Conservation (phyloP, 2,329 filamentous ascomycete genomes). For the Elsinoe arachidis region DNA sequence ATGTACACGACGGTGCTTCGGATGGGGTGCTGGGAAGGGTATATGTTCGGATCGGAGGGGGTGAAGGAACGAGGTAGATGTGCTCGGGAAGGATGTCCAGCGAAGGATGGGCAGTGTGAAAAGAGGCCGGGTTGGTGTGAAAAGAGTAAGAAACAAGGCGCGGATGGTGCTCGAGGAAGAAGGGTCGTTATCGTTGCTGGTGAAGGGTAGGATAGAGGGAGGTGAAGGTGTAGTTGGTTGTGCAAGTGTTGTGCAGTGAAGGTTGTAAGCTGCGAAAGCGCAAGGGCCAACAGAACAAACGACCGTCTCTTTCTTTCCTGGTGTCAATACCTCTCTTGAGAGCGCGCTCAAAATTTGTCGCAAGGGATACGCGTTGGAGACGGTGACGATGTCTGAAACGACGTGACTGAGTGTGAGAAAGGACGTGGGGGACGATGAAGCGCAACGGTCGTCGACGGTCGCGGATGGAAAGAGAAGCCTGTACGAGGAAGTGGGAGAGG, state of each 20-base stretch:
- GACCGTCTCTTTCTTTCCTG: background rate
- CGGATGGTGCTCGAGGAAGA: background rate
- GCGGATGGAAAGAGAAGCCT: background rate
- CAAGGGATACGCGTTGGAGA: conserved; percentile 5
- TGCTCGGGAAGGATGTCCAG: conserved; percentile 5
- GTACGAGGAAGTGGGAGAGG: background rate
- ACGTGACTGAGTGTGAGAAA: conserved; percentile 12
- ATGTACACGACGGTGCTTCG: conserved; percentile 15
- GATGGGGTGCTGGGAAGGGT: conserved; percentile 13
- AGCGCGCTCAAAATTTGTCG: conserved; percentile 2
- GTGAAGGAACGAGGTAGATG: background rate
- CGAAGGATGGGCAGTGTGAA: conserved; percentile 8
- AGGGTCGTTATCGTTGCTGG: conserved; percentile 4
- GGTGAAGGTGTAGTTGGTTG: background rate
- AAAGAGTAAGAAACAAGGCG: background rate
- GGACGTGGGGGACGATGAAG: conserved; percentile 9
- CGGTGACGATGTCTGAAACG: conserved; percentile 9
- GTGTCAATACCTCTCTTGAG: background rate
- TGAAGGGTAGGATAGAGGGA: background rate
- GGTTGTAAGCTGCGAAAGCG: conserved; percentile 4
- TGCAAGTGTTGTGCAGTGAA: background rate
- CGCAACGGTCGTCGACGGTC: conserved; percentile 4
- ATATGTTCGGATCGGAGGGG: conserved; percentile 14
- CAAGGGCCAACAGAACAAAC: conserved; percentile 3
- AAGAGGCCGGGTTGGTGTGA: background rate